Evolutionary conservation across 2,329 filamentous ascomycete species (phyloP), one percentile per base, ranked within the genome.

Genomic region (Penicillium sp.): DNA sequence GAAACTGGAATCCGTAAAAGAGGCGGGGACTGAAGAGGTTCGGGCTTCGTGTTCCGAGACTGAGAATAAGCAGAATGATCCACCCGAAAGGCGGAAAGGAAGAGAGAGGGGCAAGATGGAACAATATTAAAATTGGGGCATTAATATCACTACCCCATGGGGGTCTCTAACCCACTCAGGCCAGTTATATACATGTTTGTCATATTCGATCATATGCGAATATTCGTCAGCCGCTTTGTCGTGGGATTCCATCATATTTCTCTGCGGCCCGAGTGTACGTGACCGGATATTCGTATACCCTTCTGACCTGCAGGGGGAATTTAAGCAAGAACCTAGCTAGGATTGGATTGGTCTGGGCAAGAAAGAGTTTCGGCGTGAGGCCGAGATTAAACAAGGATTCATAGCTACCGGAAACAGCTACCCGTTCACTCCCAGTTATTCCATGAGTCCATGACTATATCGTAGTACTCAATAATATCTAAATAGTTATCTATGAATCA

Each of bases 1-100:
- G 65, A 65, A 67, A 62, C 43, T 58, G 58, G 55, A 62, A 67
- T 66, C 66, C 65, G 66, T 46, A 27, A 25, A 16, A 16, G 14
- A 39, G 21, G 46, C 42, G 52, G 44, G 44, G 26, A 44, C 19
- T 42, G 45, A 47, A 35, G 25, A 37, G n/a, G 35, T 29, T 50
- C 53, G 61, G 58, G 46, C 47, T 55, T n/a, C 46, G 51, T 39
- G 35, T 60, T 61, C 58, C 59, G 60, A 52, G 37, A 25, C 23
- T 50, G 42, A 14, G 26, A 51, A 50, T 55, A 59, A 55, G 53
- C 49, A 43, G 25, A 42, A 7, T 29, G 21, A 51, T 39, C 49
- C 49, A n/a, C 37, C 27, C 26, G 44, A 43, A 50, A 50, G 43
- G 48, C 26, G 44, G 42, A 47, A 25, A 51, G 29, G 29, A 51